A percentile compares a stretch with the other conserved stretches of the same genome.
Conservation (phyloP, 495 filamentous ascomycete species). For the Penicillium salamii region DNA sequence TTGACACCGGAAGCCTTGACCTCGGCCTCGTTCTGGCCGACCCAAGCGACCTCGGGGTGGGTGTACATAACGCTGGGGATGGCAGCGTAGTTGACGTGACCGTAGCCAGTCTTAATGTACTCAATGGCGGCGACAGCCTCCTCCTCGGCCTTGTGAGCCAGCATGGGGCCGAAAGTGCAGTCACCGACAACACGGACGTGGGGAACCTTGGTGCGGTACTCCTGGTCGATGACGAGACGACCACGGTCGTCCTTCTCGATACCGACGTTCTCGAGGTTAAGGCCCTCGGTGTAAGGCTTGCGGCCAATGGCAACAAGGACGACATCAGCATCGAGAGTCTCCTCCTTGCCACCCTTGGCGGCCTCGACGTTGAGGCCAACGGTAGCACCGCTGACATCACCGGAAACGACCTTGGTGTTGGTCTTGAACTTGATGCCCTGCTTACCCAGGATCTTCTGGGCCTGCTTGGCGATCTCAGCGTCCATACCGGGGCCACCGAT, state of each 20-base stretch:
- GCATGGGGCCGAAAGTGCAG: conserved; percentile 97
- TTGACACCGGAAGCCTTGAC: conserved; percentile 84
- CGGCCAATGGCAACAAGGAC: conserved; percentile 97
- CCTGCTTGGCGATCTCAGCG: conserved; percentile 82
- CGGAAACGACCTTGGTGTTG: conserved; percentile 86
- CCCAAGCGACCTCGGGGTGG: conserved; percentile 97
- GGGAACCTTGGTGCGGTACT: conserved; percentile 95
- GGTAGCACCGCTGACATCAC: conserved; percentile 72
- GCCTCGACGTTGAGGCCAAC: conserved; percentile 84
- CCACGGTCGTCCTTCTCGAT: conserved; percentile 92
- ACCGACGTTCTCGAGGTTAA: conserved; percentile 90
- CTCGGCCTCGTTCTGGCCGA: conserved; percentile 96
- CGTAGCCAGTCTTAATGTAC: conserved; percentile 95
- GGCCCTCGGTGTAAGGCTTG: conserved; percentile 86
- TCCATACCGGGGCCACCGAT: conserved; percentile 99
- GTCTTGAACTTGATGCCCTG: conserved; percentile 99
- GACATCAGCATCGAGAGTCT: conserved; percentile 90
- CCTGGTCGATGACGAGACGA: conserved; percentile 92
- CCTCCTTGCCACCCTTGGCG: conserved; percentile 92
- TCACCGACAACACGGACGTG: conserved; percentile 98
- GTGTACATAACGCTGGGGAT: conserved; percentile 99
- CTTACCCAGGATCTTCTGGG: conserved; percentile 91
- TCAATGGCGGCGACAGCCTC: conserved; percentile 92
- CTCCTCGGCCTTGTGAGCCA: conserved; percentile 99
- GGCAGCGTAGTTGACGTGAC: conserved; percentile 97